Percentiles rank a stretch among this genome's conserved stretches.
Evolutionary conservation across 768 basidiomycete genomes (phyloP).

Genomic region (Coprinellus micaceus): DNA sequence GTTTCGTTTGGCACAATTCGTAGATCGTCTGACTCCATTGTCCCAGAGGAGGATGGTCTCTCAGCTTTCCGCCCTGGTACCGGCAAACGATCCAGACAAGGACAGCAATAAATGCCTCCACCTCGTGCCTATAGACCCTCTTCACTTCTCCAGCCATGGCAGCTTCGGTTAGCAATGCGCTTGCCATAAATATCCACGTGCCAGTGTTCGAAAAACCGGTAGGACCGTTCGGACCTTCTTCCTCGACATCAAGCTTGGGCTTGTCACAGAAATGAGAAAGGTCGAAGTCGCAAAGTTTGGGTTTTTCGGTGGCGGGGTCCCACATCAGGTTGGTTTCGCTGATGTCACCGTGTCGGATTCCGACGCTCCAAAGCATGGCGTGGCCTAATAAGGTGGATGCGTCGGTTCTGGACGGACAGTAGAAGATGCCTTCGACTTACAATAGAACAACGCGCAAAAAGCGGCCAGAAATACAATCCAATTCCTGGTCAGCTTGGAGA

Average conservation of each 20-base stretch:
- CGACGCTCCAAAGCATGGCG: conserved; percentile 21
- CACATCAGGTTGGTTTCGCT: conserved; percentile 30
- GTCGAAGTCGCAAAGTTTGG: conserved; percentile 29
- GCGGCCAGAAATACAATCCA: no score
- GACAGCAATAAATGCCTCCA: conserved; percentile 32
- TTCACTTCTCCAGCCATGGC: conserved; percentile 13
- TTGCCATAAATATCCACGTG: conserved; percentile 30
- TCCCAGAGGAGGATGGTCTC: not conserved
- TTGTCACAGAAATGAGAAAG: conserved; percentile 13
- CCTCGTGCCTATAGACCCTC: conserved; percentile 27
- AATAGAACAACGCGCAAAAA: no score
- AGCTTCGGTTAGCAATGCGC: conserved; percentile 20
- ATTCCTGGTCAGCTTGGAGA: no score
- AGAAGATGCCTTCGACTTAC: no score
- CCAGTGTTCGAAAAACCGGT: conserved; percentile 9
- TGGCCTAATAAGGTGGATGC: conserved; percentile 15
- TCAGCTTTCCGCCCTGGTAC: not conserved
- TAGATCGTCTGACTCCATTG: not conserved
- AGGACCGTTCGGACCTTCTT: not conserved
- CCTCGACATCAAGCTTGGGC: not conserved
- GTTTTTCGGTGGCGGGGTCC: conserved; percentile 12
- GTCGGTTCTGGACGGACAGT: no score
- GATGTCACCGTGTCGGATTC: conserved; percentile 27
- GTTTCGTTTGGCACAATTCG: no score
- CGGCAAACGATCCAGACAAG: conserved; percentile 9